These are phyloP conservation scores for Citrus australasica DNA, from an alignment of 345 rosid species.

Conservation along the genomic window DNA sequence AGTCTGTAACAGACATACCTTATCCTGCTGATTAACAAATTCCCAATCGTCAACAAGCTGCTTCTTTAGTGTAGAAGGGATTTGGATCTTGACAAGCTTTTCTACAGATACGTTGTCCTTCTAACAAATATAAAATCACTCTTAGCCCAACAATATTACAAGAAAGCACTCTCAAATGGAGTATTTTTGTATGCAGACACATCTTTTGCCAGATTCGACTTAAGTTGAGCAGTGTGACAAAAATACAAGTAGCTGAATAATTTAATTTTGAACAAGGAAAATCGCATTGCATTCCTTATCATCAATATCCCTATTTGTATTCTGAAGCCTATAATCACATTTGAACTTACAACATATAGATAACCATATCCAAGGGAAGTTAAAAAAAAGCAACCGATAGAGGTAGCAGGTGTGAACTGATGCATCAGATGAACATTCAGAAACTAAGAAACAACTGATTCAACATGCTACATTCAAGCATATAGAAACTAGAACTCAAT, in stretches of 20 bases:
- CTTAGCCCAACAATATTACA: neutral
- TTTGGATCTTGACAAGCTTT: constrained; percentile 76
- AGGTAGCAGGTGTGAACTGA: neutral
- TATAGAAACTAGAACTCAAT: neutral
- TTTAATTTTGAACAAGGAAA: neutral
- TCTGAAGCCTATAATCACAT: constrained; percentile 5
- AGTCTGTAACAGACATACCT: constrained; percentile 41
- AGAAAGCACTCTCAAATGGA: neutral
- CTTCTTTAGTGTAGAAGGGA: constrained; percentile 73
- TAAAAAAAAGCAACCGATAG: neutral
- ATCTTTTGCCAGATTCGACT: neutral
- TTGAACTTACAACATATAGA: neutral
- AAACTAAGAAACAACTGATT: neutral
- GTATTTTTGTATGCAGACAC: neutral
- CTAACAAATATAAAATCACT: constrained; percentile 31
- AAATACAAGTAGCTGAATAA: neutral
- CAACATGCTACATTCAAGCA: neutral
- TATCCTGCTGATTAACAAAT: constrained; percentile 66
- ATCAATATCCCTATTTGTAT: neutral
- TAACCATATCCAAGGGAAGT: neutral
- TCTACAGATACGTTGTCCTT: constrained; percentile 49
- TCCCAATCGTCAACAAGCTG: constrained; percentile 95
- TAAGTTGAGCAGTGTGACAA: neutral
- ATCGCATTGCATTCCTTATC: neutral
- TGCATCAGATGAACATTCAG: neutral